phyloP scores from a whole-genome alignment of 2,329 filamentous ascomycete genomes.

The Ophiostoma sp. region DNA sequence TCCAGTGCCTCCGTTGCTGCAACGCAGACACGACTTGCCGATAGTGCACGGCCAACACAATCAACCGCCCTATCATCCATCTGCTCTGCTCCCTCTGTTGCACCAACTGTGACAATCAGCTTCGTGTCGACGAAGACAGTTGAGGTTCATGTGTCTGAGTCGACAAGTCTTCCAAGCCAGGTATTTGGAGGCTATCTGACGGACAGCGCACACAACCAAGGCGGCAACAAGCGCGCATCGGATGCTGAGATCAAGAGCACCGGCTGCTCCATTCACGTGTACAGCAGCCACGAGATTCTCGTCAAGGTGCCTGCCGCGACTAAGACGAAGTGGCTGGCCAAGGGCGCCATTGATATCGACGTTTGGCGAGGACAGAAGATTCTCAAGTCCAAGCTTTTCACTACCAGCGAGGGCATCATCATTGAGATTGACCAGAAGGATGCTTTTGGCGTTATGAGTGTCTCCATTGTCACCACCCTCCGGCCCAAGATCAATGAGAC shows the following conservation, averaged over 20 bases:
- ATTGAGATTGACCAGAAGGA: constrained; percentile 55
- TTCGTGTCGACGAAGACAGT: constrained; percentile 42
- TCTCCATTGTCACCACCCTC: constrained; percentile 59
- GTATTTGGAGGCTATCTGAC: constrained; percentile 45
- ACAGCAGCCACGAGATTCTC: constrained; percentile 53
- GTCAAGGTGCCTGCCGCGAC: constrained; percentile 53
- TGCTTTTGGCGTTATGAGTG: constrained; percentile 57
- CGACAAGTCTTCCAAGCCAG: constrained; percentile 31
- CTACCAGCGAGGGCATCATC: constrained; percentile 52
- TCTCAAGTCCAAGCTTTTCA: constrained; percentile 51
- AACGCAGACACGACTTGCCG: not conserved
- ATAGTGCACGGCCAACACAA: not conserved
- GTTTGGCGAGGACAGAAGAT: constrained; percentile 51
- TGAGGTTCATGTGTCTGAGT: constrained; percentile 31
- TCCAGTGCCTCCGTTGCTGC: not conserved
- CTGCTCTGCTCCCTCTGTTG: constrained; percentile 23
- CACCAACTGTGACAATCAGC: constrained; percentile 39
- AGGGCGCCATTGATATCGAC: constrained; percentile 57
- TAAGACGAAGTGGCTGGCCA: constrained; percentile 57
- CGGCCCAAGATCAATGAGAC: constrained; percentile 63
- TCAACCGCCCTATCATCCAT: constrained; percentile 12
- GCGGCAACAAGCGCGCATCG: constrained; percentile 24
- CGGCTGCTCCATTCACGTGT: constrained; percentile 49
- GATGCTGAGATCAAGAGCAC: constrained; percentile 37
- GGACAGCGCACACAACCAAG: constrained; percentile 37